Evolutionary conservation across 108 stramenopile genomes (phyloP), one percentile per base, ranked within the genome.

Genomic region (Tribonema minus): DNA sequence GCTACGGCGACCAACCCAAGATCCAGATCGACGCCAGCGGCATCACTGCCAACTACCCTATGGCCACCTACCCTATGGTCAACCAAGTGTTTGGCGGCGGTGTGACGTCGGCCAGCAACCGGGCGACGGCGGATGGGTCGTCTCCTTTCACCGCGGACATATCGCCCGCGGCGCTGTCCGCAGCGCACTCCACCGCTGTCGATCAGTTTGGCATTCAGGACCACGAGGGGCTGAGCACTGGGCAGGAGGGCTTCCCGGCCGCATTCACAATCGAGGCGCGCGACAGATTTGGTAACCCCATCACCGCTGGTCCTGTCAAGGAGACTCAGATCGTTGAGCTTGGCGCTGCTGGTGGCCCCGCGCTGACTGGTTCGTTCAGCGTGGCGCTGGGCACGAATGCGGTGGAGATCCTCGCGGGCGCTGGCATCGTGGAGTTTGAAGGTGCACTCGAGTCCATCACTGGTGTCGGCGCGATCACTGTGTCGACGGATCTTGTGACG

Each of bases 291-390:
- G 82, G 62, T 61, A 91, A 91, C 88, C 74, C 72, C 40, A 76
- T 88, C 15, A 33, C 39, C 31, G 61, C 81, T 40, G 90, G 83
- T 2, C 88, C 90, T 3, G 46, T 84, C 26, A 63, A 66, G 34
- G 91, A 91, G 80, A 80, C 88, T 7, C 91, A 91, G 77, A 88
- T 91, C 37, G 86, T 91, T 32, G 89, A 89, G 73, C 26, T 75
- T 27, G 31, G 32, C 7, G 86, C 88, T 15, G 78, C 67, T 7
- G 61, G 81, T n/a, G 66, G 61, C 6, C 84, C 78, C 32, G 62
- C 72, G 32, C 58, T 91, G 0, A 62, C 54, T 28, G 90, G 90
- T 15, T 63, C 37, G 32, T 90, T 91, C 59, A 82, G 72, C 23
- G 72, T 91, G 1, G 67, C 87, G 25, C 70, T 85, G 3, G 82